Evolutionary conservation across 1,139 yeast genomes (phyloP).

Genomic region (Taphrina confusa): DNA sequence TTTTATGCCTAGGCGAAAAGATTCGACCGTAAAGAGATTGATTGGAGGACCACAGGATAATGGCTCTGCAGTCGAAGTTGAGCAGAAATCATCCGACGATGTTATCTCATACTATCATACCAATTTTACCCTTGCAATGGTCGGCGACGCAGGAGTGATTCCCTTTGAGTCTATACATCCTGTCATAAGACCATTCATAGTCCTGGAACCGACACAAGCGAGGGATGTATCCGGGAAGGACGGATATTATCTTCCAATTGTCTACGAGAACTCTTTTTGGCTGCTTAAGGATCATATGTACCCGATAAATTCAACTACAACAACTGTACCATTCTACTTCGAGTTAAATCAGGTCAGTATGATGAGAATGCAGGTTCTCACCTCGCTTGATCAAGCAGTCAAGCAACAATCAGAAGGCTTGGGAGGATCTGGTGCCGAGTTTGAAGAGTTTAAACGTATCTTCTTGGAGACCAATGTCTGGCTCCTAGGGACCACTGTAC

Average conservation of each 20-base stretch:
- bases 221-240: constrained; percentile 45
- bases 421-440: constrained; percentile 44
- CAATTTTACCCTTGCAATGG: constrained; percentile 45
- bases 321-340: constrained; percentile 44
- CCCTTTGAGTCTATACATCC: constrained; percentile 41
- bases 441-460: constrained; percentile 48
- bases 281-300: constrained; percentile 47
- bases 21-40: constrained; percentile 44
- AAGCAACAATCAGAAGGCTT: constrained; percentile 43
- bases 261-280: constrained; percentile 50
- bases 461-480: constrained; percentile 49
- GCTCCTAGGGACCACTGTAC: constrained; percentile 45
- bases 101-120: constrained; percentile 49
- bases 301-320: constrained; percentile 45
- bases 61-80: constrained; percentile 3
- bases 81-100: background rate
- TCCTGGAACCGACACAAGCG: constrained; percentile 43
- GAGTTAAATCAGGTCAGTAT: constrained; percentile 44
- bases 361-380: constrained; percentile 46
- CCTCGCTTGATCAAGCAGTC: constrained; percentile 45
- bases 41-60: constrained; percentile 38
- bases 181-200: constrained; percentile 41
- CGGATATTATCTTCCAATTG: constrained; percentile 44
- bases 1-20: constrained; percentile 44
- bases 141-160: constrained; percentile 37